Base-by-base conservation (phyloP, 768 basidiomycete genomes). In the Tulasnella sp. region DNA sequence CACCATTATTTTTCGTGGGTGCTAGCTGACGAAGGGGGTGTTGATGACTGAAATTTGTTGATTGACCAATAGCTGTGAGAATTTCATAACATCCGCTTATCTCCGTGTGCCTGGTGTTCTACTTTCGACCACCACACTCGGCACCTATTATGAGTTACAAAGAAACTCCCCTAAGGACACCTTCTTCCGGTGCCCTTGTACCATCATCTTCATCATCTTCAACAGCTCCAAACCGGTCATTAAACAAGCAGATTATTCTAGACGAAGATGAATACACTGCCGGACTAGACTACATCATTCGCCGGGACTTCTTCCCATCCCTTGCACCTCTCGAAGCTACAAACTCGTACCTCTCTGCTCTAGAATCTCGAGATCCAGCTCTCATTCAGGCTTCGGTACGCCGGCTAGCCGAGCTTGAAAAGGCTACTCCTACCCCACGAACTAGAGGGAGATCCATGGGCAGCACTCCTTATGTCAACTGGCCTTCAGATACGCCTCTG, bases 291-390 rank as follows among this genome's bases (percentile, higher is more conserved):
- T 75, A 79, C 41, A 96, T 98, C 60, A 98, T 98, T 60, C 84
- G 87, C 33, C 81, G 95, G 43, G 93, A 98, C 67, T 99, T 99
- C 74, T 99, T 98, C 61, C 95, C 95, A 0, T 88, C 88, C 10
- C 76, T 98, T 8, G 78, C 82, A 15, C 86, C 88, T 58, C 74
- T 93, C 24, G 86, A 92, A 58, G 85, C 88, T 16, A 85, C 87
- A 28, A 89, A 92, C 63, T 74, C 72, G 52, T 90, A 91, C 66
- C 76, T 93, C 20, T 79, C 83, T 54, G 89, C 89, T 3, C 67
- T 89, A 34, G 73, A 75, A 37, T 71, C 78, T n/a, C 70, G 79
- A 54, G 87, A 95, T 64, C 78, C 83, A 1, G 68, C 74, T 50
- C 75, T 83, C n/a, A 80, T 92, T 50, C 71, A 76, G 39, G 76